These are phyloP conservation scores for Metschnikowia proteae DNA, from an alignment of 805 yeast genomes.

Conservation along the genomic window DNA sequence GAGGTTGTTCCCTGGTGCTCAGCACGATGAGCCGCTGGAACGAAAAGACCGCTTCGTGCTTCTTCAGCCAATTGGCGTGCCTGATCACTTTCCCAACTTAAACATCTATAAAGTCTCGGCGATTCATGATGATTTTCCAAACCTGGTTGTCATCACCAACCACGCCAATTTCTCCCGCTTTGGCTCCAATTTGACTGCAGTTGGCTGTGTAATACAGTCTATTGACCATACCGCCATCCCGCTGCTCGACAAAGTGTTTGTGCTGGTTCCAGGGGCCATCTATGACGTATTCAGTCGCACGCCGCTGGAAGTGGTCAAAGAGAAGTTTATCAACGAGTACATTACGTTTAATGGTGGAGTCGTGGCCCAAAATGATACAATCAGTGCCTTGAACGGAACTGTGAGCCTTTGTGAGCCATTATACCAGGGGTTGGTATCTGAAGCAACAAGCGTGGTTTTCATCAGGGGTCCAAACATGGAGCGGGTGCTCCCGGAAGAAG, in stretches of 20 bases:
- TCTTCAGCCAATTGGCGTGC: conserved; percentile 38
- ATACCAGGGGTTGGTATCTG: conserved; percentile 56
- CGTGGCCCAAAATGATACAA: conserved; percentile 40
- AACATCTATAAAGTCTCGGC: conserved; percentile 34
- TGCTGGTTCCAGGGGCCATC: conserved; percentile 44
- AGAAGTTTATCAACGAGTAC: conserved; percentile 28
- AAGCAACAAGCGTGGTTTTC: conserved; percentile 51
- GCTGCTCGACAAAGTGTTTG: conserved; percentile 42
- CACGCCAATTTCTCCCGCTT: conserved; percentile 30
- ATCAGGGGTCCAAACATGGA: conserved; percentile 29
- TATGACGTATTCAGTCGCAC: conserved; percentile 31
- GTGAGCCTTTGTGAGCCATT: conserved; percentile 69
- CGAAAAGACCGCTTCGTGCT: conserved; percentile 23
- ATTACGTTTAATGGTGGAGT: conserved; percentile 23
- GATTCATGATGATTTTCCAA: conserved; percentile 25
- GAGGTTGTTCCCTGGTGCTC: conserved; percentile 28
- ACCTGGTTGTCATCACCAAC: conserved; percentile 39
- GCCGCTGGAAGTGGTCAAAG: conserved; percentile 31
- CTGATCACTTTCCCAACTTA: conserved; percentile 33
- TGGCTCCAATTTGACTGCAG: conserved; percentile 41
- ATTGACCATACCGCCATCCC: conserved; percentile 33
- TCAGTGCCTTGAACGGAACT: conserved; percentile 45
- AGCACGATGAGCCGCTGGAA: conserved; percentile 4
- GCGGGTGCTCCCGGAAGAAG: not conserved
- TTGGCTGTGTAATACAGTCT: conserved; percentile 34